phyloP scores from a whole-genome alignment of 208 protist species.

The Leishmania guyanensis region DNA sequence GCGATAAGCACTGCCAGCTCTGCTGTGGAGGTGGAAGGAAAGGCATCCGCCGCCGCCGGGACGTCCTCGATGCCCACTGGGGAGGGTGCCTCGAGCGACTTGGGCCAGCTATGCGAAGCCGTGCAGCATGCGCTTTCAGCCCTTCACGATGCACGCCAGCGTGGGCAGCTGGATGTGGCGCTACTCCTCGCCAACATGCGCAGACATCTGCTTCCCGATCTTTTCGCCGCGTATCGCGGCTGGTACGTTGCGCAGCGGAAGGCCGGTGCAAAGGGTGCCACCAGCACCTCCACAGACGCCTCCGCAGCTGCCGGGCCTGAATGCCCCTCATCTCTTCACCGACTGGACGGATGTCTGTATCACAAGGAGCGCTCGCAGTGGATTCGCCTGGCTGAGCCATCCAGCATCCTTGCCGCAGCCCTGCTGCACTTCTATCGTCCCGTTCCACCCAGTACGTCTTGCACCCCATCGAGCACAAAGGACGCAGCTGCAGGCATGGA shows the following conservation, averaged over 20 bases:
- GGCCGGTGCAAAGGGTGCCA: neutral
- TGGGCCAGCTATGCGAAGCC: slow-evolving; percentile 8
- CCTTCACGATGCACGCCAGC: slow-evolving; percentile 16
- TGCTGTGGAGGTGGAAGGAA: neutral
- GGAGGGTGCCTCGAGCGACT: neutral
- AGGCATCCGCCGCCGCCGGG: neutral
- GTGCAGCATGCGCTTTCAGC: slow-evolving; percentile 11
- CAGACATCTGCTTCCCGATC: slow-evolving; percentile 13
- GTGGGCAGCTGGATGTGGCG: slow-evolving; percentile 4
- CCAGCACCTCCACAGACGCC: neutral
- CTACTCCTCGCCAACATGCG: slow-evolving; percentile 21
- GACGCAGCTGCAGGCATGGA: neutral
- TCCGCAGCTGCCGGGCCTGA: neutral
- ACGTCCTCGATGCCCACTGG: neutral
- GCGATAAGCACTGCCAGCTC: neutral
- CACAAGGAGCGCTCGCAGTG: slow-evolving; percentile 28
- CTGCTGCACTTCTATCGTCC: slow-evolving; percentile 28
- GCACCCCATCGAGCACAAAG: neutral
- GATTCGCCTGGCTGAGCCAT: slow-evolving; percentile 57
- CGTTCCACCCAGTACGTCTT: neutral
- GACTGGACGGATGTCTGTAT: slow-evolving; percentile 25
- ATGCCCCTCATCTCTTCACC: slow-evolving; percentile 8
- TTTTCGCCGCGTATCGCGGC: slow-evolving; percentile 20
- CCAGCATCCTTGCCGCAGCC: slow-evolving; percentile 45
- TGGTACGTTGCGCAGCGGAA: slow-evolving; percentile 12